Conservation (phyloP, 2,329 filamentous ascomycete genomes). For the Fusarium domesticum region DNA sequence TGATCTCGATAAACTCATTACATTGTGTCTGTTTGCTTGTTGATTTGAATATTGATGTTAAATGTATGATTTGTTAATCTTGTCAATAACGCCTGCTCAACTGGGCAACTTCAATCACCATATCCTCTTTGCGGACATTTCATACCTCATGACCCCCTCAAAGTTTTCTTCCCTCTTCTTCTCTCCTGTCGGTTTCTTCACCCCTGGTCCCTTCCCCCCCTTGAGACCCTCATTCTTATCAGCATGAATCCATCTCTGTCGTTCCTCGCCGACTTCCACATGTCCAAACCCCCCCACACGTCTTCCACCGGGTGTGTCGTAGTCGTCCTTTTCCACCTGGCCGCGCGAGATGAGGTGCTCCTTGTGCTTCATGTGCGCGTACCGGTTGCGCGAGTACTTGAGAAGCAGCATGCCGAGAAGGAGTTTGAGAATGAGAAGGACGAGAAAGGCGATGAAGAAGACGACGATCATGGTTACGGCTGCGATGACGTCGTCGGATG, state of each 20-base stretch:
- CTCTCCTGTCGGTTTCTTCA: conserved; percentile 48
- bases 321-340: conserved; percentile 50
- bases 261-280: conserved; percentile 85
- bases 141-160: conserved; percentile 75
- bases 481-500: conserved; percentile 70
- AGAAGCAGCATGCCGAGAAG: conserved; percentile 85
- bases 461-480: conserved; percentile 79
- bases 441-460: conserved; percentile 79
- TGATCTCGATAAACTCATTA: no score
- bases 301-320: conserved; percentile 65
- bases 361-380: conserved; percentile 72
- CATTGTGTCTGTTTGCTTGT: no score
- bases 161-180: conserved; percentile 50
- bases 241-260: conserved; percentile 78
- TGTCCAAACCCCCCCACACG: conserved; percentile 79
- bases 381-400: conserved; percentile 73
- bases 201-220: conserved; percentile 51
- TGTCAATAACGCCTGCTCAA: not conserved
- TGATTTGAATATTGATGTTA: not conserved
- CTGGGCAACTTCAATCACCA: conserved; percentile 66
- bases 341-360: conserved; percentile 53
- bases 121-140: conserved; percentile 95
- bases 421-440: conserved; percentile 80
- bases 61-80: not conserved
- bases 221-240: conserved; percentile 73